These are phyloP conservation scores for Leptodermis oblonga DNA, from an alignment of 257 asterid genomes.

Conservation along the genomic window DNA sequence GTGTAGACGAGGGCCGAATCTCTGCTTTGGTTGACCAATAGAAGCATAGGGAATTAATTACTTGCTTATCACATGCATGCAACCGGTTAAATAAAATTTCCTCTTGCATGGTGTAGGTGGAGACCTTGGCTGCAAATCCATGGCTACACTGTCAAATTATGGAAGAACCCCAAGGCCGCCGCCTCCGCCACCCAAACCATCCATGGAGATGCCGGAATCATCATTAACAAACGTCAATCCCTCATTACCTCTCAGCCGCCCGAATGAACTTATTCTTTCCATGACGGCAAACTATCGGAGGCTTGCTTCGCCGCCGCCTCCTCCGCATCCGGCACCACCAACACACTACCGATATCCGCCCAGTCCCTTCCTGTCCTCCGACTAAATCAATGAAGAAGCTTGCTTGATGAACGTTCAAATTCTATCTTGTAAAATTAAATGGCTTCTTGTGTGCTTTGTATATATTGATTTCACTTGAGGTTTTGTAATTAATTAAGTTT, in stretches of 20 bases:
- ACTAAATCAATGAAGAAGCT: too few species aligned
- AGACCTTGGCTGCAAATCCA: neutral
- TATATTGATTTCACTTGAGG: too few species aligned
- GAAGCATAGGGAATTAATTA: too few species aligned
- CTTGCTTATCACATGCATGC: neutral
- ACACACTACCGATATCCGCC: slow-evolving; percentile 10
- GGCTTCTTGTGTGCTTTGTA: too few species aligned
- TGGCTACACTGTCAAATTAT: neutral
- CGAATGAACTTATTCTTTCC: neutral
- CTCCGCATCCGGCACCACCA: slow-evolving; percentile 18
- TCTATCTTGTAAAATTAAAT: too few species aligned
- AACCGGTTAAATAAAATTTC: too few species aligned
- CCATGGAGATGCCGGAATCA: too few species aligned
- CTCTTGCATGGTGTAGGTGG: neutral
- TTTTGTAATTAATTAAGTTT: too few species aligned
- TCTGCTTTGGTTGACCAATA: too few species aligned
- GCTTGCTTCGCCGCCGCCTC: slow-evolving; percentile 11
- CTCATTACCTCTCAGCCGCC: neutral
- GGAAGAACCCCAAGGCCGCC: neutral
- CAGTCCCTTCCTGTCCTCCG: slow-evolving; percentile 24
- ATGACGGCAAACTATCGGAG: neutral
- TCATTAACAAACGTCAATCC: too few species aligned
- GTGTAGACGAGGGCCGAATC: too few species aligned
- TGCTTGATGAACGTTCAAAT: too few species aligned
- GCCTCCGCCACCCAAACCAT: slow-evolving; percentile 1